phyloP scores from a whole-genome alignment of 768 basidiomycete genomes.

The Megacollybia marginata region DNA sequence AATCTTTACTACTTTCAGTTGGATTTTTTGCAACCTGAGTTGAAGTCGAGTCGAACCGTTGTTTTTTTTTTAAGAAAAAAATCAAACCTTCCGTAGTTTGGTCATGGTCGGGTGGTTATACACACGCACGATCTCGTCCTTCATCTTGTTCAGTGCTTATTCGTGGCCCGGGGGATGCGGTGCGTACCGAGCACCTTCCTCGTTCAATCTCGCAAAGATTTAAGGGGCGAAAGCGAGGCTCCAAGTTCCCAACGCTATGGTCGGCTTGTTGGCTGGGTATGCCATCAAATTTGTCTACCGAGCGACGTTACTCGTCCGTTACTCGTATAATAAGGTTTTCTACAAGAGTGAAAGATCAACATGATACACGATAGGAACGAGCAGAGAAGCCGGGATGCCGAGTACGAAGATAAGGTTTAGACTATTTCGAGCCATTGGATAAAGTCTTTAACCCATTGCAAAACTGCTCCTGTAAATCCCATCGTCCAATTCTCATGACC shows the following conservation, averaged over 20 bases:
- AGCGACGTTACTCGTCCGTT: too few relatives aligned
- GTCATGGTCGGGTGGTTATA: too few relatives aligned
- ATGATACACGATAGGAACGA: conserved; percentile 9
- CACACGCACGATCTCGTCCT: neutral
- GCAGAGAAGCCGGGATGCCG: conserved; percentile 14
- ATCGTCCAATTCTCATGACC: too few relatives aligned
- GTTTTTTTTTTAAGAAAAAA: too few relatives aligned
- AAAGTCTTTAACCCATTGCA: neutral
- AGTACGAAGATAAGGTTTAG: conserved; percentile 13
- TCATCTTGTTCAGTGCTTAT: neutral
- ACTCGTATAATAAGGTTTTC: conserved; percentile 6
- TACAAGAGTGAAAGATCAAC: too few relatives aligned
- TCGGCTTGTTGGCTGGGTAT: neutral
- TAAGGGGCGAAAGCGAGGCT: neutral
- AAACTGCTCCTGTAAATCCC: too few relatives aligned
- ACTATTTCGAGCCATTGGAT: neutral
- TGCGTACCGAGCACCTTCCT: neutral
- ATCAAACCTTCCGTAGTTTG: conserved; percentile 2
- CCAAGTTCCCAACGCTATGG: neutral
- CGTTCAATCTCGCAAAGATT: neutral
- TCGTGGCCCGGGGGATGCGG: conserved; percentile 5
- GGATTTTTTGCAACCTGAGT: conserved; percentile 6
- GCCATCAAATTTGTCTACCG: conserved; percentile 12
- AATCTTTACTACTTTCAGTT: too few relatives aligned
- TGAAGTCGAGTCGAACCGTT: neutral